Base-by-base conservation (phyloP, 192 early-diverging fungal species). In the Powellomyces hirtus region DNA sequence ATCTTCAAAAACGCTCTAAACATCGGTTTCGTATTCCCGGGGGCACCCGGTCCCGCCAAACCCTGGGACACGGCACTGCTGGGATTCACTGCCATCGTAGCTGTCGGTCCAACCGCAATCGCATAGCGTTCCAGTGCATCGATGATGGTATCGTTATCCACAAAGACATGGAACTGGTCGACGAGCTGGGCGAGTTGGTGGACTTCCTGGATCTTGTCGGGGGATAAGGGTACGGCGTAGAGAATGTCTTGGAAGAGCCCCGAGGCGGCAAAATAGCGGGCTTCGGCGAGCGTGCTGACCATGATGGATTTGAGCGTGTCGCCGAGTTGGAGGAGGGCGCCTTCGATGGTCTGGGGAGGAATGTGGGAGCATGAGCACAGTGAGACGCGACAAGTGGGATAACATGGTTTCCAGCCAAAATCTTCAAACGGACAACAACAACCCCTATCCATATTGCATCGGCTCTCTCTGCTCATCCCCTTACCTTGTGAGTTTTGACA, bases 401-500 rank as follows among this genome's bases (percentile, higher is more conserved):
- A n/a, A n/a, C n/a, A n/a, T n/a, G n/a, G n/a, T n/a, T n/a, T n/a
- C n/a, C n/a, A n/a, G n/a, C 40, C 40, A n/a, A 42, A 10, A n/a
- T 42, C 11, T 42, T n/a, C 40, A 10, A 42, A 42, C 40, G n/a
- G 10, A n/a, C 11, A 42, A n/a, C 40, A 10, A 42, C 40, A 42
- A 42, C 10, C 11, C 40, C 40, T n/a, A 42, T 10, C 40, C n/a
- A n/a, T 13, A 40, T 38, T 61, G 33, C n/a, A n/a, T n/a, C n/a
- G n/a, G n/a, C n/a, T n/a, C n/a, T n/a, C n/a, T n/a, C n/a, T n/a
- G n/a, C n/a, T n/a, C n/a, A n/a, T n/a, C n/a, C 13, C n/a, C 37
- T 20, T 61, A 61, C 59, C 59, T 67, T 67, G 55, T 67, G 65
- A n/a, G 65, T 58, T 38, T 67, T 67, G 65, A 67, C 65, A 42